Evolutionary conservation across 1,284 basidiomycete genomes (phyloP).

Genomic region (Ceratobasidium sp.): DNA sequence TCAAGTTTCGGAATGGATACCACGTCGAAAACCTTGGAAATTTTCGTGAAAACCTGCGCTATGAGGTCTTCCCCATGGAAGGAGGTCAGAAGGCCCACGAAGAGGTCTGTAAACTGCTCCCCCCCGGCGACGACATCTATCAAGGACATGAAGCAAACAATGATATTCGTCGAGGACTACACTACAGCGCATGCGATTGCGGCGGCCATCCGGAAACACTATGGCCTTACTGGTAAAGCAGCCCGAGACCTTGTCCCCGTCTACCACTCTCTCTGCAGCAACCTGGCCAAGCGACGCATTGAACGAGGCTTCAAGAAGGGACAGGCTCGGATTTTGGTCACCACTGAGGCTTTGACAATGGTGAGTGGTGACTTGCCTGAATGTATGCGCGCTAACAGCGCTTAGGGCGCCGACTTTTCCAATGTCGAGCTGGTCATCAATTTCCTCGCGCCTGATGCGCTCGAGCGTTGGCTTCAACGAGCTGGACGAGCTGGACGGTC

Average conservation of each 20-base stretch:
- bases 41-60: background rate
- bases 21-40: conserved; percentile 2
- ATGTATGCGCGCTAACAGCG: background rate
- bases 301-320: background rate
- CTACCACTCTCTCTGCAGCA: background rate
- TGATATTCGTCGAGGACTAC: conserved; percentile 5
- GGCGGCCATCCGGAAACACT: background rate
- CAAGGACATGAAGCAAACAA: background rate
- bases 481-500: background rate
- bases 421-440: background rate
- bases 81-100: background rate
- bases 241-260: background rate
- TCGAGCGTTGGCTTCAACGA: background rate
- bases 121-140: background rate
- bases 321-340: background rate
- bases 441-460: background rate
- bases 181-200: background rate
- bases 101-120: background rate
- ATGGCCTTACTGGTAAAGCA: background rate
- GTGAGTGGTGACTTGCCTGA: background rate
- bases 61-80: background rate
- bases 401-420: background rate
- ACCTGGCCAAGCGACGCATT: background rate
- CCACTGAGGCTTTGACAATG: conserved; percentile 1
- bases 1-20: background rate